These are phyloP conservation scores for Quercus agrifolia DNA, from an alignment of 306 rosid species.

Conservation along the genomic window DNA sequence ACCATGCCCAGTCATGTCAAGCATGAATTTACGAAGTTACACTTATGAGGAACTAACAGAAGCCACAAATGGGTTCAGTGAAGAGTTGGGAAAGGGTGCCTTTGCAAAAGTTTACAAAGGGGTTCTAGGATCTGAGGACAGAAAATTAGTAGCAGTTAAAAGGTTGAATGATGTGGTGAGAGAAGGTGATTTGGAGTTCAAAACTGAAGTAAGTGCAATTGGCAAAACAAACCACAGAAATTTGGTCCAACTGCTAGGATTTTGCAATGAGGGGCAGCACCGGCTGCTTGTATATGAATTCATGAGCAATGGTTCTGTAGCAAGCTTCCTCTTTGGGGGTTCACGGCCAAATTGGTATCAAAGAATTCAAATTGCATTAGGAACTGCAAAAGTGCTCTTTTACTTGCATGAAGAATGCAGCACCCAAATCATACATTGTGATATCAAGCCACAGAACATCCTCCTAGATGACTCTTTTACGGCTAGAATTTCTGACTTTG, in stretches of 20 bases:
- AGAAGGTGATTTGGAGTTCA: conserved; percentile 33
- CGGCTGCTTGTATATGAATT: conserved; percentile 35
- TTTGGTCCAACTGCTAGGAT: conserved; percentile 29
- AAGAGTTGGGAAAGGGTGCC: conserved; percentile 25
- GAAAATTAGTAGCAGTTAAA: conserved; percentile 23
- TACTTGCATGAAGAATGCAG: conserved; percentile 35
- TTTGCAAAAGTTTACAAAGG: conserved; percentile 29
- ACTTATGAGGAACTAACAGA: conserved; percentile 12
- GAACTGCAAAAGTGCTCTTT: conserved; percentile 14
- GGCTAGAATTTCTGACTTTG: conserved; percentile 32
- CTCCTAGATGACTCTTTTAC: conserved; percentile 31
- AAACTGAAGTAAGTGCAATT: conserved; percentile 23
- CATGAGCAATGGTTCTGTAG: conserved; percentile 33
- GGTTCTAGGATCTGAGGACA: neutral
- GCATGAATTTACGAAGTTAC: conserved; percentile 11
- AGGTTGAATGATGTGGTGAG: conserved; percentile 13
- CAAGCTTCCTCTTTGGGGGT: conserved; percentile 25
- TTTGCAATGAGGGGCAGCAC: conserved; percentile 27
- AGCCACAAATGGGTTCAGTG: conserved; percentile 27
- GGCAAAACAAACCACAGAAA: conserved; percentile 39
- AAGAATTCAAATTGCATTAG: conserved; percentile 22
- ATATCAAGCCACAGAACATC: conserved; percentile 37
- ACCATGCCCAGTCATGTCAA: neutral
- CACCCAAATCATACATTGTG: conserved; percentile 31
- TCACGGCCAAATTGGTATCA: conserved; percentile 29